These are phyloP conservation scores for Citrus unshiu DNA, from an alignment of 345 rosid species.

Conservation along the genomic window DNA sequence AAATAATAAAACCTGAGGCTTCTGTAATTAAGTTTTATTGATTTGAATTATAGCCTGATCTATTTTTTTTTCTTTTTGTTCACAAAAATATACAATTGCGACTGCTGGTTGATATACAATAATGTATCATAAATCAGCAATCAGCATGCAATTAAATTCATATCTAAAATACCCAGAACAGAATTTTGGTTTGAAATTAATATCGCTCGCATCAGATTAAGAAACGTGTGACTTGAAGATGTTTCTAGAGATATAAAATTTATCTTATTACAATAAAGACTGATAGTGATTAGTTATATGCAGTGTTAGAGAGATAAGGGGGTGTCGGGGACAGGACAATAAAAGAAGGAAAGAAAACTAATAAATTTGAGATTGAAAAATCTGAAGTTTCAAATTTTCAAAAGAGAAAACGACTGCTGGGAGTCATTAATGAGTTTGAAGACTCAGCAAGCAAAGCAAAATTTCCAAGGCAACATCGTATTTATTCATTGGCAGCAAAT, in stretches of 20 bases:
- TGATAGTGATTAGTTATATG: background rate
- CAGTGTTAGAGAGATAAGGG: background rate
- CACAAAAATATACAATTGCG: too few relatives aligned
- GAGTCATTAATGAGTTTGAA: conserved; percentile 13
- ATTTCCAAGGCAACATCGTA: conserved; percentile 12
- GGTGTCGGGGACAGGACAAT: background rate
- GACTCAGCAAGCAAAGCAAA: conserved; percentile 16
- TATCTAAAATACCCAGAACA: too few relatives aligned
- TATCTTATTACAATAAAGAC: background rate
- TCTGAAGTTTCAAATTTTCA: background rate
- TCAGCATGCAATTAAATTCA: too few relatives aligned
- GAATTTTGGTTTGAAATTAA: too few relatives aligned
- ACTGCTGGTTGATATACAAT: too few relatives aligned
- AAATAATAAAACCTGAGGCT: too few relatives aligned
- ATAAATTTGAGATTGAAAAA: conserved; percentile 5
- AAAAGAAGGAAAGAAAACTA: background rate
- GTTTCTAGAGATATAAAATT: background rate
- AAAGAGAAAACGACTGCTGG: background rate
- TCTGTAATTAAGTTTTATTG: too few relatives aligned
- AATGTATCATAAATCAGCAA: too few relatives aligned
- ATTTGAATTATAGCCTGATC: too few relatives aligned
- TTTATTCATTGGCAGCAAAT: background rate
- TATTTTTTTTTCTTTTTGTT: too few relatives aligned
- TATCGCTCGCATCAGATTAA: too few relatives aligned
- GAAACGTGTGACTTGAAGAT: too few relatives aligned